Percentiles rank a stretch among this genome's conserved stretches.
Evolutionary conservation across 441 rosid species (phyloP).

Genomic region (Iberis amara): DNA sequence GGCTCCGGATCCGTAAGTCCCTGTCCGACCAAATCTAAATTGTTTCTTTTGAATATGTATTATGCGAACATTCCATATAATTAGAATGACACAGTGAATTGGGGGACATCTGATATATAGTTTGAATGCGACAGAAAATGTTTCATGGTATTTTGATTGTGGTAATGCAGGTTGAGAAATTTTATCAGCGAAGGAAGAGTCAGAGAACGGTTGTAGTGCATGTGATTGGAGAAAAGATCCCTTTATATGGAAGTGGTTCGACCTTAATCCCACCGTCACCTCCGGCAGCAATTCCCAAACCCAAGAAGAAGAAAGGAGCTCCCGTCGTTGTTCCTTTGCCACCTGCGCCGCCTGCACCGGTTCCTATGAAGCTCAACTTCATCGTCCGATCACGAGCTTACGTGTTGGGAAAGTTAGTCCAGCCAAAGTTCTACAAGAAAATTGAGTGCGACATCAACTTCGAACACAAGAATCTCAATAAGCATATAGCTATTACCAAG

Average conservation of each 20-base stretch:
- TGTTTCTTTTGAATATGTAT: neutral
- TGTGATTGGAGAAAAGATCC: constrained; percentile 57
- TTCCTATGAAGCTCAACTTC: constrained; percentile 53
- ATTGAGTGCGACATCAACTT: constrained; percentile 55
- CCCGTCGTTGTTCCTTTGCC: constrained; percentile 25
- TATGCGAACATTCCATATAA: too few relatives aligned
- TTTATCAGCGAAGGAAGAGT: constrained; percentile 75
- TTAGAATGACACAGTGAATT: too few relatives aligned
- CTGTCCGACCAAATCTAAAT: neutral
- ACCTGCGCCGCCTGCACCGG: constrained; percentile 50
- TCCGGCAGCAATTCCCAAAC: constrained; percentile 24
- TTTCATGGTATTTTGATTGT: too few relatives aligned
- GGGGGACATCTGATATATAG: too few relatives aligned
- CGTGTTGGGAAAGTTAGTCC: constrained; percentile 81
- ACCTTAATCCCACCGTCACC: constrained; percentile 45
- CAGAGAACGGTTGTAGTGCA: constrained; percentile 51
- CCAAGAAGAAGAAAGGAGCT: constrained; percentile 24
- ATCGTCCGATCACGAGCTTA: constrained; percentile 65
- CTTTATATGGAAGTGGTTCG: constrained; percentile 79
- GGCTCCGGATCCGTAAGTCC: constrained; percentile 74
- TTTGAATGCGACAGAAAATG: too few relatives aligned
- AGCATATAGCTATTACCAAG: constrained; percentile 50
- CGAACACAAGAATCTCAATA: constrained; percentile 58
- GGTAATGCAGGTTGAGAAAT: constrained; percentile 52
- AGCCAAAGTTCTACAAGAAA: constrained; percentile 66